Evolutionary conservation across 2,329 filamentous ascomycete genomes (phyloP).

Genomic region (Aspergillus alliaceus): DNA sequence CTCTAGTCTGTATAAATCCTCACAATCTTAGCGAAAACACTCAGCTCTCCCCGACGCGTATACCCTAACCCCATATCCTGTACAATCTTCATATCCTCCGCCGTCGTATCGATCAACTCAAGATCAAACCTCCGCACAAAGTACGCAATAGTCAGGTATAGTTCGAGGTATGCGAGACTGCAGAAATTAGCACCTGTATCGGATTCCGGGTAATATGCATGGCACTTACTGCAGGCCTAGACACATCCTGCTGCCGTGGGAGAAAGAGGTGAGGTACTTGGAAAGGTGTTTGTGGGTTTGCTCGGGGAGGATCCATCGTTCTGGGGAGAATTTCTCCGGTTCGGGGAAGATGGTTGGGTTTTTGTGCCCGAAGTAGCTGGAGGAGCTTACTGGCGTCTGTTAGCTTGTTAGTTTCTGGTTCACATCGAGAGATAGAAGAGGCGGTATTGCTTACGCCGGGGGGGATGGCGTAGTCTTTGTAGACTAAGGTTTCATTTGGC

Average conservation of each 20-base stretch:
- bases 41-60: background rate
- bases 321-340: conserved; percentile 15
- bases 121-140: background rate
- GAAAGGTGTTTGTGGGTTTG: conserved; percentile 19
- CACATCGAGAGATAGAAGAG: no score
- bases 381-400: conserved; percentile 35
- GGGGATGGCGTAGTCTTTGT: conserved; percentile 23
- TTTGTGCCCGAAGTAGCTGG: conserved; percentile 27
- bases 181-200: background rate
- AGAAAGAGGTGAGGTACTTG: conserved; percentile 26
- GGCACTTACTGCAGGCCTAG: conserved; percentile 27
- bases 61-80: background rate
- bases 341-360: conserved; percentile 25
- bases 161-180: background rate
- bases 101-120: background rate
- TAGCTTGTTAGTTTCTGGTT: no score
- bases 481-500: conserved; percentile 5
- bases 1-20: background rate
- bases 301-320: conserved; percentile 25
- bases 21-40: background rate
- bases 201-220: rapidly evolving
- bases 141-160: background rate
- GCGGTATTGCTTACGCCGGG: conserved; percentile 21
- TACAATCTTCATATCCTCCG: background rate
- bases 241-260: conserved; percentile 25